phyloP scores from a whole-genome alignment of 2,329 filamentous ascomycete genomes.

The Penicillium griseofulvum region DNA sequence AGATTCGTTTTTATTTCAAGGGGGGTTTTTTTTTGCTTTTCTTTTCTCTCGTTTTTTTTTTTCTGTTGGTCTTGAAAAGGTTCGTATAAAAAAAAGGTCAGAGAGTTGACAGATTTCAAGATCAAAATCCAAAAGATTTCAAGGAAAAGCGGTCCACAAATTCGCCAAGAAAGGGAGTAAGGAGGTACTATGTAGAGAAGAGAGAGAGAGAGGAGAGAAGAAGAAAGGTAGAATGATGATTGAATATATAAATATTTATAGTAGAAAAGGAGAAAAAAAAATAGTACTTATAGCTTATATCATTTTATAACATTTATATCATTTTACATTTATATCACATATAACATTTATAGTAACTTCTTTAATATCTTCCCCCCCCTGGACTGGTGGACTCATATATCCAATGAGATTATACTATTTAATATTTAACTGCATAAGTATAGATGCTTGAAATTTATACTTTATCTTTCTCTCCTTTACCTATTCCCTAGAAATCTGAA shows the following conservation, averaged over 20 bases:
- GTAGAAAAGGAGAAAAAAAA: neutral
- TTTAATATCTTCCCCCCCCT: neutral
- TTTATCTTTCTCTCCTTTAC: neutral
- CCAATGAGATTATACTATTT: neutral
- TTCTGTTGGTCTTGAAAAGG: too few relatives aligned
- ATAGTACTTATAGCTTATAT: neutral
- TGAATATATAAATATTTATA: neutral
- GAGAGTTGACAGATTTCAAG: neutral
- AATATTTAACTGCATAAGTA: neutral
- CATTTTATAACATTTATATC: neutral
- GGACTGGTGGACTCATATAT: conserved; percentile 1
- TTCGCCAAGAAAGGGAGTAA: conserved; percentile 23
- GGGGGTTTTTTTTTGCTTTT: neutral
- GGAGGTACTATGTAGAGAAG: conserved; percentile 3
- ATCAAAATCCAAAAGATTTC: conserved; percentile 12
- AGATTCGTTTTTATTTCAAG: conserved; percentile 14
- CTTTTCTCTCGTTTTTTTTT: neutral
- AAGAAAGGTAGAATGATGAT: neutral
- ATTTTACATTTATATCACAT: neutral
- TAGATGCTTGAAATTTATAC: neutral
- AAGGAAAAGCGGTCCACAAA: conserved; percentile 18
- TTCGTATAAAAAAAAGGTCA: too few relatives aligned
- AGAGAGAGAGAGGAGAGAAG: neutral
- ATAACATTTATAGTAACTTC: neutral
- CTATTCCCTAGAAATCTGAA: neutral